Evolutionary conservation across 768 basidiomycete species (phyloP).

Genomic region (Auriscalpium microsporum): DNA sequence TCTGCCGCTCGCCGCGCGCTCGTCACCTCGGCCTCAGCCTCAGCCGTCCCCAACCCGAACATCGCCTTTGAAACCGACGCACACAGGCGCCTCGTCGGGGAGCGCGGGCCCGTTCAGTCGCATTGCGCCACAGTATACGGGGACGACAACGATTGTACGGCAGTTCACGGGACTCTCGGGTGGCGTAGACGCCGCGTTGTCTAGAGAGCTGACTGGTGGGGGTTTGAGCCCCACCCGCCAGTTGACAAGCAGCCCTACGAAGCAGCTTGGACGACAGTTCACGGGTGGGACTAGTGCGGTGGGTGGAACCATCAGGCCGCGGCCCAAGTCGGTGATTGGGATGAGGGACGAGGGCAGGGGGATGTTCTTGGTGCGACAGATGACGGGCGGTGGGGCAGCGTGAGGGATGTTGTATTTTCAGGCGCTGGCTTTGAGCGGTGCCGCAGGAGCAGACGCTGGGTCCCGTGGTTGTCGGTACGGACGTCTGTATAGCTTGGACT

Average conservation of each 20-base stretch:
- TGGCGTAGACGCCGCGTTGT: conserved; percentile 27
- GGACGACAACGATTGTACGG: conserved; percentile 63
- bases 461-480: too few species aligned
- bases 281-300: conserved; percentile 22
- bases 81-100: conserved; percentile 32
- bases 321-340: conserved; percentile 75
- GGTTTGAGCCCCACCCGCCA: conserved; percentile 62
- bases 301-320: conserved; percentile 30
- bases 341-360: conserved; percentile 67
- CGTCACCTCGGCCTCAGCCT: conserved; percentile 21
- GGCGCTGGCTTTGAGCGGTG: background rate
- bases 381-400: conserved; percentile 46
- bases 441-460: too few species aligned
- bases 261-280: conserved; percentile 42
- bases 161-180: conserved; percentile 62
- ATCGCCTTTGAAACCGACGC: conserved; percentile 28
- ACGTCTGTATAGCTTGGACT: too few species aligned
- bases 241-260: conserved; percentile 58
- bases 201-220: conserved; percentile 59
- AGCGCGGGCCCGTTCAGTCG: conserved; percentile 19
- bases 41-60: conserved; percentile 45
- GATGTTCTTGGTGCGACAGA: conserved; percentile 70
- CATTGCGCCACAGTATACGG: conserved; percentile 52
- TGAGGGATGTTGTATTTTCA: background rate
- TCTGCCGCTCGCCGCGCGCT: conserved; percentile 39